Evolutionary conservation across 2,329 filamentous ascomycete genomes (phyloP), one percentile per base, ranked within the genome.

Genomic region (Phialophora verrucosa): DNA sequence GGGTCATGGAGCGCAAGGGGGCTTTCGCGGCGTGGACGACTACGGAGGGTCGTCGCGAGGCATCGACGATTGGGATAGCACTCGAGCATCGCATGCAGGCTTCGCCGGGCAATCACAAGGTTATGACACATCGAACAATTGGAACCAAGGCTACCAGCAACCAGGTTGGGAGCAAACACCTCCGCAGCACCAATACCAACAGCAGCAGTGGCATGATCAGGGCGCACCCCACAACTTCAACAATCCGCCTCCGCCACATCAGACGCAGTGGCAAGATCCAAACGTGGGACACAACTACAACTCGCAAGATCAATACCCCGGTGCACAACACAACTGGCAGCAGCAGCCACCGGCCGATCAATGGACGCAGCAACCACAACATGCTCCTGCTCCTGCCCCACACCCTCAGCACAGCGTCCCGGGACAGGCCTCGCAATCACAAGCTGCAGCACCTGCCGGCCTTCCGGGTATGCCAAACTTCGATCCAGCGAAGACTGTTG

Each of bases 381-480:
- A 44, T 44, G 5, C 38, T n/a, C 38, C 17, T 20, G 38, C 17
- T 61, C 31, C 56, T 55, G 27, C 59, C 61, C 23, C 59, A 62
- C 38, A 59, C 57, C 32, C 64, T 59, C 38, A 32, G 25, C 31
- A 27, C 60, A 65, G 50, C 60, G 60, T 55, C 20, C 27, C 31
- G 10, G 23, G n/a, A 51, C 38, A 51, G 29, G 53, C 31, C 4
- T 55, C 8, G 53, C 17, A 50, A 35, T 53, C 62, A 35, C 69
- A 71, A 49, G 50, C 67, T 50, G 65, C 31, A 5, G 78, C 80
- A 31, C 79, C 81, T 50, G 79, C 78, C 11, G 80, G 79, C 69
- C 87, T 93, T 10, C 90, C 90, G 23, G 92, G 91, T 5, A 91
- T 93, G 83, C 90, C 87, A 73, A 83, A 85, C 74, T 91, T 96